Base-by-base conservation (phyloP, 2,329 filamentous ascomycete species). In the Trichoderma pleuroti region DNA sequence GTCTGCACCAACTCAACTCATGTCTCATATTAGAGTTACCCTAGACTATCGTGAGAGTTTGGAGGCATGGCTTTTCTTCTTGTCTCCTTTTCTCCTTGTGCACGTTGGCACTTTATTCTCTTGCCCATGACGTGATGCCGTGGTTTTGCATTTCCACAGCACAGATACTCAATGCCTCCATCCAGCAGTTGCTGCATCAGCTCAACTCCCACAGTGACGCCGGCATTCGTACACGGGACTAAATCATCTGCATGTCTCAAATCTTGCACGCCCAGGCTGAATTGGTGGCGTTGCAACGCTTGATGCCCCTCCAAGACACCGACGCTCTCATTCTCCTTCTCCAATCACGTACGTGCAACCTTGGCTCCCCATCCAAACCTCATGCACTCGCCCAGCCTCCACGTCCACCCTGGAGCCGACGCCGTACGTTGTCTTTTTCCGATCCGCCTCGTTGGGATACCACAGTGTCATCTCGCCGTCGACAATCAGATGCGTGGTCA, bases 311-410 rank as follows among this genome's bases (percentile, higher is more conserved):
- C 62, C 6, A 32, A 26, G 66, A 39, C 10, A 30, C 21, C 42
- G 34, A 54, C 28, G 21, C 28, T 69, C 57, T 67, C 16, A 90
- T 88, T 61, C 28, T 69, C 57, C 67, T 21, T 90, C 88, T 61
- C 89, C 87, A 76, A 89, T 87, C 10, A 90, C 88, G 81, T 90
- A 91, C 3, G 88, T 92, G 78, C 91, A 93, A 0, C 91, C 91
- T 72, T 86, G 81, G 1, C 79, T 74, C 1, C 91, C 90, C 60
- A 92, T 85, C 88, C 90, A 92, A 1, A 93, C 91, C 80, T 93
- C 90, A 74, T 93, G 91, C 14, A 86, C 78, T 70, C 85, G 84
- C 9, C 85, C 84, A 2, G 90, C 88, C 34, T 90, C 89, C 4
- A 93, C 89, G 76, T 93, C 90, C 46, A 92, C 81, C 49, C 90